Percentiles rank a stretch among this genome's conserved stretches.
These are phyloP conservation scores for Colletotrichum musae DNA, from an alignment of 2,329 filamentous ascomycete species.

Conservation along the genomic window DNA sequence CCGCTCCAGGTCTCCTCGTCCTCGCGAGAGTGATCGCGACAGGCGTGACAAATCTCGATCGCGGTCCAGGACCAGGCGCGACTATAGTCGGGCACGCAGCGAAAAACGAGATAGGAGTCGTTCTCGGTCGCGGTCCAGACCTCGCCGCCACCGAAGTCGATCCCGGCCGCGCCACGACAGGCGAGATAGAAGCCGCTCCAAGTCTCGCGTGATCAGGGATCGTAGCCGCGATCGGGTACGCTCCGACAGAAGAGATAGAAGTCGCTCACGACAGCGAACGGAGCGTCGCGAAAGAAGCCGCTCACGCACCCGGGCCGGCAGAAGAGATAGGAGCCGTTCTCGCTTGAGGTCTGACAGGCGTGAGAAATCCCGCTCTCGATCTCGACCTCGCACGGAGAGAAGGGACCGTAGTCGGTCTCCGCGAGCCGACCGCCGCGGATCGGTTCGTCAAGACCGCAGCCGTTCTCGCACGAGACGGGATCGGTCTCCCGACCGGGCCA, in stretches of 20 bases:
- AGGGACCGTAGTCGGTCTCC: constrained; percentile 51
- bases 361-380: constrained; percentile 36
- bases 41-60: constrained; percentile 50
- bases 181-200: constrained; percentile 55
- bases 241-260: constrained; percentile 51
- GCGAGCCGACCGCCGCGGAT: constrained; percentile 38
- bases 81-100: constrained; percentile 48
- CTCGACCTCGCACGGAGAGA: constrained; percentile 25
- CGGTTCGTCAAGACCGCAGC: constrained; percentile 42
- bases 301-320: constrained; percentile 45
- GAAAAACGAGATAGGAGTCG: constrained; percentile 56
- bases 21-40: constrained; percentile 51
- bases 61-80: constrained; percentile 48
- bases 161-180: constrained; percentile 49
- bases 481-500: constrained; percentile 43
- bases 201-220: constrained; percentile 45
- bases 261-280: constrained; percentile 46
- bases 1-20: constrained; percentile 56
- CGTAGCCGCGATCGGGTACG: constrained; percentile 55
- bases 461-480: constrained; percentile 42
- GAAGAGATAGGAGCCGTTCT: constrained; percentile 50
- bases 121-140: constrained; percentile 48
- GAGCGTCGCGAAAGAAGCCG: constrained; percentile 46
- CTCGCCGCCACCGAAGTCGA: constrained; percentile 52
- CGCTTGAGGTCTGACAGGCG: constrained; percentile 42